Conservation (phyloP, 345 rosid species). For the Arabidopsis suecica region DNA sequence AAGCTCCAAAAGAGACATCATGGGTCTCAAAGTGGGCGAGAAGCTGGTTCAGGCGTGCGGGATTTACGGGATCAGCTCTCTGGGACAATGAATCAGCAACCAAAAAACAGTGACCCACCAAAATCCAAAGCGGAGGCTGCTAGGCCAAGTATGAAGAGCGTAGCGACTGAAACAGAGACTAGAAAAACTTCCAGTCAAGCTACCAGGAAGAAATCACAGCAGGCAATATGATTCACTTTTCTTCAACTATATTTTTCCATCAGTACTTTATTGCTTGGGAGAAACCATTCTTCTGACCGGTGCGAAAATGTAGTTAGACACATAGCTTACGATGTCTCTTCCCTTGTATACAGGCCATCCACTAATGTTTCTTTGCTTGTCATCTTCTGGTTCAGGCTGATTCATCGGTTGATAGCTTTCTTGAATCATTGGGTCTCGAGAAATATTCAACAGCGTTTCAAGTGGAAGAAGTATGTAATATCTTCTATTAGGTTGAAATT, state of each 20-base stretch:
- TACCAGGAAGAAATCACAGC: conserved; percentile 64
- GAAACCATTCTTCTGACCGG: conserved; percentile 11
- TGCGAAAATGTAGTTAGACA: conserved; percentile 9
- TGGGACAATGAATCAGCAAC: conserved; percentile 71
- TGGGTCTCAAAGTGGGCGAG: conserved; percentile 60
- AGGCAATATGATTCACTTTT: conserved; percentile 53
- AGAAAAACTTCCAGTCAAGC: conserved; percentile 55
- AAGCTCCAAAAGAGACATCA: conserved; percentile 84
- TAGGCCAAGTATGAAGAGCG: conserved; percentile 63
- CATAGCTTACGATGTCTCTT: conserved; percentile 15
- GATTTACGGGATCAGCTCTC: conserved; percentile 95
- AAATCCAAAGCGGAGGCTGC: conserved; percentile 60
- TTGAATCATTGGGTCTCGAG: conserved; percentile 87
- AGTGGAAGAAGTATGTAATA: conserved; percentile 82
- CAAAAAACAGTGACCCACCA: conserved; percentile 58
- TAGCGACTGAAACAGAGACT: conserved; percentile 64
- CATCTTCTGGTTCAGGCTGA: conserved; percentile 66
- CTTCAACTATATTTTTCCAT: conserved; percentile 24
- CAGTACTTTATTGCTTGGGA: conserved; percentile 15
- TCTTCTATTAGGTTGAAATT: conserved; percentile 17
- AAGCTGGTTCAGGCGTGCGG: conserved; percentile 55
- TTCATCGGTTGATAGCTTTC: conserved; percentile 71
- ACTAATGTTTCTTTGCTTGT: conserved; percentile 38
- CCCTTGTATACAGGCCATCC: background rate
- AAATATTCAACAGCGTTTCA: conserved; percentile 88